These are phyloP conservation scores for Crithidia fasciculata DNA, from an alignment of 208 protist genomes.

Conservation along the genomic window DNA sequence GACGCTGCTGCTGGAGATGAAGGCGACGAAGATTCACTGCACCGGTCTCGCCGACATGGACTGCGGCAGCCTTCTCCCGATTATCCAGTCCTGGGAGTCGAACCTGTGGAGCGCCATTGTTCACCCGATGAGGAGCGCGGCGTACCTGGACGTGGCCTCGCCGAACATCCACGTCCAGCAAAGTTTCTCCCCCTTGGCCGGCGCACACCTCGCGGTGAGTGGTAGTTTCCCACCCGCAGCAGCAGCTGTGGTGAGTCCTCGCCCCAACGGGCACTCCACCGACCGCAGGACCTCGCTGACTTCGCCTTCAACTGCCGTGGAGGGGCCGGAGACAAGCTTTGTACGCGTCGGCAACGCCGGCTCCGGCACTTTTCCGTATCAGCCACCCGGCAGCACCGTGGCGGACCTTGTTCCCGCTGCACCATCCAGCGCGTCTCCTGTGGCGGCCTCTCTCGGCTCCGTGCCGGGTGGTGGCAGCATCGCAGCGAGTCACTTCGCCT, in stretches of 20 bases:
- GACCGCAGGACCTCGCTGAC: not conserved
- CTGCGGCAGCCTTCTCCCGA: conserved; percentile 20
- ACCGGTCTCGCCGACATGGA: conserved; percentile 53
- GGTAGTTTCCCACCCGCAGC: not conserved
- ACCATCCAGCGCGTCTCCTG: not conserved
- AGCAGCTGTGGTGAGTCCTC: not conserved
- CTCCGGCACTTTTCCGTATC: not conserved
- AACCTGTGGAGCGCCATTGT: conserved; percentile 56
- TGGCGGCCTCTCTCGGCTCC: not conserved
- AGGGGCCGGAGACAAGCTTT: too few species aligned
- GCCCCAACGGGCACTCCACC: not conserved
- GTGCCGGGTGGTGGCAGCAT: not conserved
- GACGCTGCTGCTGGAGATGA: conserved; percentile 49
- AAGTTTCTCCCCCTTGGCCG: conserved; percentile 9
- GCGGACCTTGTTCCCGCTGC: not conserved
- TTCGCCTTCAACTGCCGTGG: not conserved
- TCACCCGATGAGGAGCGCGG: conserved; percentile 38
- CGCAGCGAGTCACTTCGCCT: not conserved
- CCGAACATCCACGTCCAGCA: conserved; percentile 28
- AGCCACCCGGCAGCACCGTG: not conserved
- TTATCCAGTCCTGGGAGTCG: conserved; percentile 45
- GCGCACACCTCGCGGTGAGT: not conserved
- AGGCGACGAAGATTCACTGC: conserved; percentile 54
- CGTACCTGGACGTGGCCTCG: conserved; percentile 51
- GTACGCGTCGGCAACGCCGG: not conserved